phyloP scores from a whole-genome alignment of 2,329 filamentous ascomycete genomes.

The Aureobasidium sp. region DNA sequence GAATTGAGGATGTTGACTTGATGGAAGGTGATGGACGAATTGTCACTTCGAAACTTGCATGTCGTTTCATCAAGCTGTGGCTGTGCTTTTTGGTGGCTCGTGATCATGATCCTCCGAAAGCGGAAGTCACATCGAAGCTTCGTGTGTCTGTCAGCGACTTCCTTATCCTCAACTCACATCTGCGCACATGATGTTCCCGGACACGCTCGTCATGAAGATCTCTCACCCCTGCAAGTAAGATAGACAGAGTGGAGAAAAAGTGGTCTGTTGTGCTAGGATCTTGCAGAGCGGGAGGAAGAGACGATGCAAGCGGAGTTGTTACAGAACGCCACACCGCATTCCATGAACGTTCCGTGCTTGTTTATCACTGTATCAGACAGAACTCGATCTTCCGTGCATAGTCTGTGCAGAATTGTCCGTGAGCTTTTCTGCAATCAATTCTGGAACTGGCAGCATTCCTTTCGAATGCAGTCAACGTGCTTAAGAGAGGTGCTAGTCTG shows the following conservation, averaged over 20 bases:
- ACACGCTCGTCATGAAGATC: constrained; percentile 5
- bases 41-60: background rate
- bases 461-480: too few species aligned
- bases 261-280: background rate
- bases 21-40: background rate
- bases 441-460: too few species aligned
- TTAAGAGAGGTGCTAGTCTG: too few species aligned
- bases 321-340: background rate
- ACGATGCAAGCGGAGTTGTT: background rate
- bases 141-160: background rate
- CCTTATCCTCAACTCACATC: background rate
- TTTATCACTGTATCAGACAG: background rate
- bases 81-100: background rate
- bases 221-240: background rate
- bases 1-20: too few species aligned
- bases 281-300: background rate
- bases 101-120: background rate
- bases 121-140: background rate
- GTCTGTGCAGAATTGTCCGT: too few species aligned
- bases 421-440: too few species aligned
- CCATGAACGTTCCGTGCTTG: background rate
- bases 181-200: background rate
- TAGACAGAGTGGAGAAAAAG: background rate
- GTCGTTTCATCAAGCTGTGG: background rate
- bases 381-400: background rate